Conservation (phyloP, 192 early-diverging fungal species). For the Chytriomyces sp. region DNA sequence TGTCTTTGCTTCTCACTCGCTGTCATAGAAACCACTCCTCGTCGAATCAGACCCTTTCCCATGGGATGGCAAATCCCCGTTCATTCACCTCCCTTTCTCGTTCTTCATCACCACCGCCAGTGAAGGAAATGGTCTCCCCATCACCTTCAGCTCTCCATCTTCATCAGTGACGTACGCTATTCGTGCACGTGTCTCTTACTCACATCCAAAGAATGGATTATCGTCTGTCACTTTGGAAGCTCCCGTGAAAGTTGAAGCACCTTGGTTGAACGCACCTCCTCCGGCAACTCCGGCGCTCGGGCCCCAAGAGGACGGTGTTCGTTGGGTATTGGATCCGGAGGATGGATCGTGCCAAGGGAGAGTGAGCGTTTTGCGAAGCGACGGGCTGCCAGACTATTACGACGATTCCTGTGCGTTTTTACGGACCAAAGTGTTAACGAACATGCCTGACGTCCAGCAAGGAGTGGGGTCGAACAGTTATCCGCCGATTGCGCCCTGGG, state of each 20-base stretch:
- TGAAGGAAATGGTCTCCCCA: constrained; percentile 16
- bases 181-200: not conserved
- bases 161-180: constrained; percentile 6
- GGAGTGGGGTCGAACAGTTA: not conserved
- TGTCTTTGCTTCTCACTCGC: not conserved
- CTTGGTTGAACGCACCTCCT: constrained; percentile 1
- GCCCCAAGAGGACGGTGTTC: not conserved
- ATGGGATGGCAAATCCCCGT: not conserved
- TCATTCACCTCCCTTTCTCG: constrained; percentile 14
- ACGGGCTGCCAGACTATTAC: not conserved
- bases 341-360: not conserved
- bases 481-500: not conserved
- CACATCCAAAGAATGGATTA: not conserved
- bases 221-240: not conserved
- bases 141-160: constrained; percentile 22
- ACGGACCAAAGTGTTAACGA: not conserved
- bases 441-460: not conserved
- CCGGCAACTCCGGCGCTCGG: constrained; percentile 13
- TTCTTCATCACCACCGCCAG: not conserved
- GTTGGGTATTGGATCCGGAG: constrained; percentile 8
- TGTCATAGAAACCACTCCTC: not conserved
- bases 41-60: not conserved
- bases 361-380: not conserved
- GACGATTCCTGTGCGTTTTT: not conserved
- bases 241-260: constrained; percentile 22